Evolutionary conservation across 139 green algal genomes (phyloP).

Genomic region (Auxenochlorella pyrenoidosa): DNA sequence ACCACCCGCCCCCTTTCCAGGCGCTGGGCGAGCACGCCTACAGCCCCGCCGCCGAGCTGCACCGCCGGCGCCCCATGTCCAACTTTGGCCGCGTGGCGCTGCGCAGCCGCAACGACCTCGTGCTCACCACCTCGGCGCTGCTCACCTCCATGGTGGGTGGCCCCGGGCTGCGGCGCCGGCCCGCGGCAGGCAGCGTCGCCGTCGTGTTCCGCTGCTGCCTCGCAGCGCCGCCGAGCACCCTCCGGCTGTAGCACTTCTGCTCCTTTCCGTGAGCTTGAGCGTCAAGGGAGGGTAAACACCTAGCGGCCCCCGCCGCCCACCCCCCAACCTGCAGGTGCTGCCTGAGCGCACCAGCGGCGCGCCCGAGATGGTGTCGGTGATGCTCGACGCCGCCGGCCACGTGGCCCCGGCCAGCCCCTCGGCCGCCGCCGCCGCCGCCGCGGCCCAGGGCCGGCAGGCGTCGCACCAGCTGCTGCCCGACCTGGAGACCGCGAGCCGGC

Average conservation of each 20-base stretch:
- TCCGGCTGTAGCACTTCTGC: too few relatives aligned
- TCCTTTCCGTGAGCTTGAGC: too few relatives aligned
- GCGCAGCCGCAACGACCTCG: neutral
- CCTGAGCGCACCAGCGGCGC: neutral
- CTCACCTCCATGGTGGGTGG: neutral
- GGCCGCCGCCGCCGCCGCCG: neutral
- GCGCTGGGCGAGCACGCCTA: neutral
- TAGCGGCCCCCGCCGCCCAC: neutral
- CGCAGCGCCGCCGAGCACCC: too few relatives aligned
- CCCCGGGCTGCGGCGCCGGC: neutral
- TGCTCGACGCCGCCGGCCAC: neutral
- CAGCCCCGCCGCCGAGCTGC: neutral
- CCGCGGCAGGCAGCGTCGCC: too few relatives aligned
- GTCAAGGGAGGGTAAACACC: too few relatives aligned
- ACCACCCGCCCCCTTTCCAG: neutral
- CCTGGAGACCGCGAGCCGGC: neutral
- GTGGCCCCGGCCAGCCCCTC: neutral
- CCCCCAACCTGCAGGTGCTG: conserved; percentile 5
- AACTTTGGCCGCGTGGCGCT: conserved; percentile 13
- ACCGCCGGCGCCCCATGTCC: neutral
- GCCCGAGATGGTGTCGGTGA: neutral
- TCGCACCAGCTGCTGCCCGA: neutral
- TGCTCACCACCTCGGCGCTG: neutral
- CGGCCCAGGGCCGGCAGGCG: neutral
- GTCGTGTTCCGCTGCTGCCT: too few relatives aligned